These are phyloP conservation scores for Blastomyces parvus DNA, from an alignment of 2,329 filamentous ascomycete genomes.

Conservation along the genomic window DNA sequence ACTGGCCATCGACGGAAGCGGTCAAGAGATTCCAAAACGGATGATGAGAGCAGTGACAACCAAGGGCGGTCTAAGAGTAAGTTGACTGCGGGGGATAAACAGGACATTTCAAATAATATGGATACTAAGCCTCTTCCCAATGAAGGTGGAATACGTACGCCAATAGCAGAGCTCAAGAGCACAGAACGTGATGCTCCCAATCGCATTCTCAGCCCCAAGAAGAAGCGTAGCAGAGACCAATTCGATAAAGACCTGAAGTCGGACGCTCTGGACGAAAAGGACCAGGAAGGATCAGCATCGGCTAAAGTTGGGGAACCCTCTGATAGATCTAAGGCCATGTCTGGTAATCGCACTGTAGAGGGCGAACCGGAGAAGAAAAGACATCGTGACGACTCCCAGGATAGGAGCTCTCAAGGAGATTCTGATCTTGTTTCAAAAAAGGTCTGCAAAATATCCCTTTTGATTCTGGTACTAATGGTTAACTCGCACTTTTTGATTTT, in stretches of 20 bases:
- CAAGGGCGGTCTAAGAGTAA: not conserved
- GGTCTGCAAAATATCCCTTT: slow-evolving; percentile 16
- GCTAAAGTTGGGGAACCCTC: slow-evolving; percentile 5
- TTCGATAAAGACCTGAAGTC: slow-evolving; percentile 29
- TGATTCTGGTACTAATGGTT: not conserved
- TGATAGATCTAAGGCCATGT: slow-evolving; percentile 8
- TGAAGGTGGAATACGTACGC: slow-evolving; percentile 12
- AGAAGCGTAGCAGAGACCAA: slow-evolving; percentile 38
- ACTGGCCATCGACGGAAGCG: slow-evolving; percentile 27
- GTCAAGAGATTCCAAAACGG: slow-evolving; percentile 23
- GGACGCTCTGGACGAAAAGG: slow-evolving; percentile 16
- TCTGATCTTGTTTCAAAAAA: slow-evolving; percentile 15
- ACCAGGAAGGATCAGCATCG: not conserved
- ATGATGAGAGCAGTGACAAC: slow-evolving; percentile 13
- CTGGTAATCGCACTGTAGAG: slow-evolving; percentile 15
- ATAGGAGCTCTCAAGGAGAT: slow-evolving; percentile 22
- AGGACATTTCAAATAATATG: not conserved
- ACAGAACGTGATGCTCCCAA: slow-evolving; percentile 15
- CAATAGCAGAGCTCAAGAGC: slow-evolving; percentile 14
- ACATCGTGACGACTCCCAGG: slow-evolving; percentile 35
- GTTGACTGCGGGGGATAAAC: not conserved
- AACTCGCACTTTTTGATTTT: not conserved
- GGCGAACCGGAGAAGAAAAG: slow-evolving; percentile 37
- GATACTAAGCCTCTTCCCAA: not conserved
- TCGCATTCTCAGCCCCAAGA: slow-evolving; percentile 30